Evolutionary conservation across 305 asterid genomes (phyloP).

Genomic region (Salvia sclarea): DNA sequence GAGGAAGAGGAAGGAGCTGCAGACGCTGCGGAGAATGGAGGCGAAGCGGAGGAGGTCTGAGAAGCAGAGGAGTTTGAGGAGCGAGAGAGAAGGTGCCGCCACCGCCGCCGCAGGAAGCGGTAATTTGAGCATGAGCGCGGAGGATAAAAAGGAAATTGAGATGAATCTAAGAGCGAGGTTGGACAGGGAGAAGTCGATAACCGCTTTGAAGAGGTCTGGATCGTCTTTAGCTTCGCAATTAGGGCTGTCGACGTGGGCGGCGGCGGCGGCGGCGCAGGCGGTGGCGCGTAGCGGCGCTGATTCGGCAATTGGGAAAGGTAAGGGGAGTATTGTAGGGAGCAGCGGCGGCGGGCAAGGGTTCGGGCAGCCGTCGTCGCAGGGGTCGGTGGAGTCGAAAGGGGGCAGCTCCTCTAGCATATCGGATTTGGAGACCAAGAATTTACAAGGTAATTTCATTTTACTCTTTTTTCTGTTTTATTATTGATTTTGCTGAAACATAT

Average conservation of each 20-base stretch:
- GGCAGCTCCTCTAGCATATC: constrained; percentile 60
- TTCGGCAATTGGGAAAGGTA: constrained; percentile 48
- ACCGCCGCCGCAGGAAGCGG: constrained; percentile 30
- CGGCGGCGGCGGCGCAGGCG: constrained; percentile 36
- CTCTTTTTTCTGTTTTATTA: neutral
- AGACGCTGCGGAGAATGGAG: constrained; percentile 88
- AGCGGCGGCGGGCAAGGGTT: constrained; percentile 29
- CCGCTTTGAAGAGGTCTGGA: constrained; percentile 34
- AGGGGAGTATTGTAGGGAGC: constrained; percentile 39
- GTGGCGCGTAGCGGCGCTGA: constrained; percentile 44
- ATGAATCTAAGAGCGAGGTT: constrained; percentile 50
- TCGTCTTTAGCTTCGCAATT: constrained; percentile 39
- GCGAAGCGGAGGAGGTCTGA: constrained; percentile 93
- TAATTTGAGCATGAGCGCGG: constrained; percentile 40
- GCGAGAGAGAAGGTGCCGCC: constrained; percentile 41
- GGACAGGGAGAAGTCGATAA: constrained; percentile 48
- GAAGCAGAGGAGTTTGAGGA: constrained; percentile 64
- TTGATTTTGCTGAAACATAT: neutral
- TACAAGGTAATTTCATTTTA: constrained; percentile 54
- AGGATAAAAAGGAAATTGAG: constrained; percentile 61
- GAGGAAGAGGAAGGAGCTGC: constrained; percentile 91
- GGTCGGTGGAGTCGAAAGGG: constrained; percentile 66
- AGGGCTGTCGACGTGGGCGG: constrained; percentile 38
- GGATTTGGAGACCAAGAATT: constrained; percentile 62
- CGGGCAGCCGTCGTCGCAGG: constrained; percentile 37